Conservation (phyloP, 2,329 filamentous ascomycete species). For the Arthrobotrys musiformis region DNA sequence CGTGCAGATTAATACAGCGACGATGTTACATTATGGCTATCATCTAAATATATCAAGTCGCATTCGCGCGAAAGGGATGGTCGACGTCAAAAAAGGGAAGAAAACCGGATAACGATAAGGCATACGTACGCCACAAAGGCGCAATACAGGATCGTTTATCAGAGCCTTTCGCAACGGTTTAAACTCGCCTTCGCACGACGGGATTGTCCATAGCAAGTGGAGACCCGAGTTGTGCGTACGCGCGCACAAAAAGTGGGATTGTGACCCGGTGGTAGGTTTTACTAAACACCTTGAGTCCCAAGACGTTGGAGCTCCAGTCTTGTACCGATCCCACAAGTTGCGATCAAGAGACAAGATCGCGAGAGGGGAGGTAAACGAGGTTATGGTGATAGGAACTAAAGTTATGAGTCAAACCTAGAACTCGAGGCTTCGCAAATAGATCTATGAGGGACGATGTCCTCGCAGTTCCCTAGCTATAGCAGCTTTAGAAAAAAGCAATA, state of each 20-base stretch:
- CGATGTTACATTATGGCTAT: neutral
- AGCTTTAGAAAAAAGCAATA: constrained; percentile 3
- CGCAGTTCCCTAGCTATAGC: neutral
- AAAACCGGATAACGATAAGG: neutral
- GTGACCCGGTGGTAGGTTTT: constrained; percentile 39
- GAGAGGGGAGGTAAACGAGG: neutral
- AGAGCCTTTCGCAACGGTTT: neutral
- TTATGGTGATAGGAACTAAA: neutral
- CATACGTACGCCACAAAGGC: constrained; percentile 37
- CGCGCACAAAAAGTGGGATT: constrained; percentile 13
- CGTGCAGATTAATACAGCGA: neutral
- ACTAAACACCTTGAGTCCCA: too few species aligned
- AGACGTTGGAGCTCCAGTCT: too few species aligned
- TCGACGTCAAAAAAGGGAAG: neutral
- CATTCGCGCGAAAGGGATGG: neutral
- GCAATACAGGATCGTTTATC: constrained; percentile 20
- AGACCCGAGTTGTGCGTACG: neutral
- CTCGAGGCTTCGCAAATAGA: neutral
- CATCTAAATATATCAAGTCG: constrained; percentile 7
- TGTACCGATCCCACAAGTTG: too few species aligned
- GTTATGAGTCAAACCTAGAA: constrained; percentile 41
- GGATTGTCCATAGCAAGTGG: constrained; percentile 24
- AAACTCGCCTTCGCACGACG: constrained; percentile 11
- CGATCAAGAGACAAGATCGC: neutral
- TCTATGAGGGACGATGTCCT: too few species aligned